Conservation (phyloP, 2,329 filamentous ascomycete genomes). For the Penicillium sp. region DNA sequence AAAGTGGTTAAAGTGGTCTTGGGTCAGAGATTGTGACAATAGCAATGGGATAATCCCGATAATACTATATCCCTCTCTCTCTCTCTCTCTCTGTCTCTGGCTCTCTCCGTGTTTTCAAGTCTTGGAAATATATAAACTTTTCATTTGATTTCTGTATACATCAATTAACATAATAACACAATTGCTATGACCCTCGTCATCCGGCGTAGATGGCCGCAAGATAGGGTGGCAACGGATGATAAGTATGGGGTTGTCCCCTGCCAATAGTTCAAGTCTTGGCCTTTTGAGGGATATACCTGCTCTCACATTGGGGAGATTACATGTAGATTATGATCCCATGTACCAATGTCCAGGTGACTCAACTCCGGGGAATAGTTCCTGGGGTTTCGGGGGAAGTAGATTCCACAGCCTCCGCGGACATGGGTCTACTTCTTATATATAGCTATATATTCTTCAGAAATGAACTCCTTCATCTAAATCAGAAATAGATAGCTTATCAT, state of each 20-base stretch:
- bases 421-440: background rate
- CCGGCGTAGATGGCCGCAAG: background rate
- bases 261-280: background rate
- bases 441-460: too few species aligned
- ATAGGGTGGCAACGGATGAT: background rate
- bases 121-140: background rate
- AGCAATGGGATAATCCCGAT: slow-evolving; percentile 27
- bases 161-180: background rate
- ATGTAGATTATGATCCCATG: background rate
- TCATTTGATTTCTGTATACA: background rate
- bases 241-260: background rate
- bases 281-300: background rate
- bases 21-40: slow-evolving; percentile 24
- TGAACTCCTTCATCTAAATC: background rate
- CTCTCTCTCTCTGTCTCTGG: background rate
- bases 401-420: background rate
- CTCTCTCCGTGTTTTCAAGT: background rate
- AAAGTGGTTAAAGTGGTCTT: background rate
- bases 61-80: background rate
- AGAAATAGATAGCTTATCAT: background rate
- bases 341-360: background rate
- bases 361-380: slow-evolving; percentile 10
- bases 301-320: background rate
- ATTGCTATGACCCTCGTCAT: background rate
- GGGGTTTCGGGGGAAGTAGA: background rate